Percentiles rank a stretch among this genome's conserved stretches.
Evolutionary conservation across 192 early-diverging fungal species (phyloP).

Genomic region (Cetraspora pellucida): DNA sequence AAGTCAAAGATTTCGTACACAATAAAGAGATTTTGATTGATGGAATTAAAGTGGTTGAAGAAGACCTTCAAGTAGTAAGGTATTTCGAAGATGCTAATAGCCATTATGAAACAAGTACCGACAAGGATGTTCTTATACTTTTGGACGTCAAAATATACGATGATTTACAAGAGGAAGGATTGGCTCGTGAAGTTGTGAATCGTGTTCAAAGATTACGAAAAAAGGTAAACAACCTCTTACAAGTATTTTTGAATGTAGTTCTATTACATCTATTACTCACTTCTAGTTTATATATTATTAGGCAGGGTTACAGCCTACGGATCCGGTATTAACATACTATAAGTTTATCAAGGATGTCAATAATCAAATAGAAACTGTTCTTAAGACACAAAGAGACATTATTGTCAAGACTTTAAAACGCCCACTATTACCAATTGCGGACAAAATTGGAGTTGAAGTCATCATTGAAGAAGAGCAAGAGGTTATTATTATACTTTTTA

Average conservation of each 20-base stretch:
- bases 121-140: conserved; percentile 85
- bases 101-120: conserved; percentile 75
- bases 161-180: conserved; percentile 83
- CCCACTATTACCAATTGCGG: conserved; percentile 48
- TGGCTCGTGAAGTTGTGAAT: conserved; percentile 96
- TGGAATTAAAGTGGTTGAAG: conserved; percentile 76
- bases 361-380: conserved; percentile 67
- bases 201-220: conserved; percentile 95
- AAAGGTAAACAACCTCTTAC: conserved; percentile 54
- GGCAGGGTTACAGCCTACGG: conserved; percentile 82
- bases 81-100: conserved; percentile 74
- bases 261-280: background rate
- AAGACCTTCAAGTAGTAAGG: conserved; percentile 85
- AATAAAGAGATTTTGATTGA: conserved; percentile 71
- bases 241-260: background rate
- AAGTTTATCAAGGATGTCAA: conserved; percentile 72
- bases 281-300: background rate
- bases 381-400: conserved; percentile 71
- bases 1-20: conserved; percentile 80
- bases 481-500: conserved; percentile 36
- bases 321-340: conserved; percentile 85
- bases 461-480: conserved; percentile 88
- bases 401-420: conserved; percentile 77
- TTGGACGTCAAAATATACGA: conserved; percentile 82
- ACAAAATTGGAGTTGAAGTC: conserved; percentile 52